Evolutionary conservation across 2,329 filamentous ascomycete genomes (phyloP), one percentile per base, ranked within the genome.

Genomic region (Aureobasidium subglaciale): DNA sequence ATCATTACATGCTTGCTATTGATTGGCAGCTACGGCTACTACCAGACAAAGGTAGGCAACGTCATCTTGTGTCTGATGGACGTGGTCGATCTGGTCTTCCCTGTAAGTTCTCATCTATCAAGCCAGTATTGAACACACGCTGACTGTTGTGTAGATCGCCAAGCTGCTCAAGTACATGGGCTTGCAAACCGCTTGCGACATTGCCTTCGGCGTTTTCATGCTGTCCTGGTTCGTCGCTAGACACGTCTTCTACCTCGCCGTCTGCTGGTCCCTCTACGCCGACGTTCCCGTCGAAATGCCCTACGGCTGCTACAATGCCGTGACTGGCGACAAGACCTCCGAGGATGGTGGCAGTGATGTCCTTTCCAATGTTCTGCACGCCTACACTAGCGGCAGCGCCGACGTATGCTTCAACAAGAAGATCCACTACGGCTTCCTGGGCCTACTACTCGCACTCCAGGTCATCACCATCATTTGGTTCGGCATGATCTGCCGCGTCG

Each of bases 91-190:
- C 79, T 96, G 49, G 79, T 96, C 59, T 79, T 99, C 37, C 87
- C 92, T 41, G 89, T 96, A 76, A 69, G 86, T 70, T 4, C 13
- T 32, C 10, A 10, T 10, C 18, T 22, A 10, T 5, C 11, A 1
- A 38, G 4, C 6, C 3, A 1, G 6, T 13, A 4, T 15, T 10
- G 13, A 13, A 9, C 34, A 29, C n/a, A 3, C 22, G 42, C 52
- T 59, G 53, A 55, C 57, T 43, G 34, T 25, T n/a, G 4, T 18
- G 13, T 6, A 95, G 90, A 75, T 84, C 27, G 93, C 93, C 63
- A 99, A 99, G 72, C 88, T 91, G 65, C 82, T 97, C 63, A 96
- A 96, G 70, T 99, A 97, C 69, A 75, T 90, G 50, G 86, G 87
- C 59, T 90, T 81, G 71, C 82, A 83, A 59, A 85, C 75, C 4